Percentiles rank a stretch among this genome's conserved stretches.
These are phyloP conservation scores for Lineolata rhizophorae DNA, from an alignment of 495 filamentous ascomycete genomes.

Conservation along the genomic window DNA sequence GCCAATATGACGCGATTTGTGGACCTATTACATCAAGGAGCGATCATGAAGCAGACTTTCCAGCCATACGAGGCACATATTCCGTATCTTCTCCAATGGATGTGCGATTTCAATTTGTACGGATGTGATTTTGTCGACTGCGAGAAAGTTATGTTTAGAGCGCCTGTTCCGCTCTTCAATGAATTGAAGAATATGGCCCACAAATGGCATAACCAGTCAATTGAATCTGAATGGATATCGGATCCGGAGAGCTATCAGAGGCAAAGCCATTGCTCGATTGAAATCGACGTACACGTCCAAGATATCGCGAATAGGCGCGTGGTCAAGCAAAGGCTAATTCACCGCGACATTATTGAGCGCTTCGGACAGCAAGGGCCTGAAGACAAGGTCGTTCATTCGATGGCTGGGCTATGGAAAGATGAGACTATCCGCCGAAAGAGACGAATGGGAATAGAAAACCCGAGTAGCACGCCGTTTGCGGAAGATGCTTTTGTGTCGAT, in stretches of 20 bases:
- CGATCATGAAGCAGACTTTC: constrained; percentile 56
- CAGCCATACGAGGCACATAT: constrained; percentile 90
- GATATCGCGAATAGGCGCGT: constrained; percentile 68
- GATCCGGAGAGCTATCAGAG: constrained; percentile 41
- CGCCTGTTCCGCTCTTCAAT: constrained; percentile 48
- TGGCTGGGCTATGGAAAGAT: constrained; percentile 85
- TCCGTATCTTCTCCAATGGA: constrained; percentile 83
- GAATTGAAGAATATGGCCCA: constrained; percentile 33
- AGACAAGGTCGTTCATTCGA: constrained; percentile 72
- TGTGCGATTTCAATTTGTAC: constrained; percentile 93
- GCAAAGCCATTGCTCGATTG: constrained; percentile 69
- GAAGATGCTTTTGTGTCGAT: constrained; percentile 63
- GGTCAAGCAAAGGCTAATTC: constrained; percentile 49
- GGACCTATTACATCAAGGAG: constrained; percentile 68
- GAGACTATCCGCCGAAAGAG: constrained; percentile 61
- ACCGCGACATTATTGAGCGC: constrained; percentile 72
- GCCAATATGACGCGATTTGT: constrained; percentile 57
- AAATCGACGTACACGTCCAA: constrained; percentile 72
- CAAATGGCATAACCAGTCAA: constrained; percentile 60
- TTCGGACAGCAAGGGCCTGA: constrained; percentile 38
- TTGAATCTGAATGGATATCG: constrained; percentile 29
- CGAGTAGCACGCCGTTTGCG: constrained; percentile 51
- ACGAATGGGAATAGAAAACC: constrained; percentile 35
- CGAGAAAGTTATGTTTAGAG: constrained; percentile 43
- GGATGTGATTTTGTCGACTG: constrained; percentile 75